A percentile compares a stretch with the other conserved stretches of the same genome.
These are phyloP conservation scores for Penicillium sclerotiorum DNA, from an alignment of 2,329 filamentous ascomycete species.

Conservation along the genomic window DNA sequence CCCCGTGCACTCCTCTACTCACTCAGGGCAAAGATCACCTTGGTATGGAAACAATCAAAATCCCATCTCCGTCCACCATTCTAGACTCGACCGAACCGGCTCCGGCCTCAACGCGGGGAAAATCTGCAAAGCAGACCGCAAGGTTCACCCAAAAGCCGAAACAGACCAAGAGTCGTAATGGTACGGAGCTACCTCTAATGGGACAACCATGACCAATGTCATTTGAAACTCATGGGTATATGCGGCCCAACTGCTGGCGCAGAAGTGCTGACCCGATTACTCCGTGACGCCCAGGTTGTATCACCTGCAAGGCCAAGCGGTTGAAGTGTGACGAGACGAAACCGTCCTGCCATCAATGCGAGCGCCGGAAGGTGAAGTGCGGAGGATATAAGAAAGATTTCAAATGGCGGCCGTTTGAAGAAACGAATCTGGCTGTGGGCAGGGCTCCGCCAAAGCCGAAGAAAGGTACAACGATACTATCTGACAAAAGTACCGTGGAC, in stretches of 20 bases:
- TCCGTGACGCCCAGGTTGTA: slow-evolving; percentile 59
- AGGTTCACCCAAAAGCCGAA: slow-evolving; percentile 59
- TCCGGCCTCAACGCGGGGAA: slow-evolving; percentile 29
- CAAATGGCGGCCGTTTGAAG: slow-evolving; percentile 73
- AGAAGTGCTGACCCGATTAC: slow-evolving; percentile 29
- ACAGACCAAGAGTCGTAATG: slow-evolving; percentile 75
- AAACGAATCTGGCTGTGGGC: slow-evolving; percentile 55
- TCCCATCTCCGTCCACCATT: slow-evolving; percentile 62
- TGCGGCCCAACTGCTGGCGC: slow-evolving; percentile 7
- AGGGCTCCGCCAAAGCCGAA: slow-evolving; percentile 44
- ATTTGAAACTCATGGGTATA: slow-evolving; percentile 2
- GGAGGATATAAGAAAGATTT: slow-evolving; percentile 76
- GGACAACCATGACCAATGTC: not conserved
- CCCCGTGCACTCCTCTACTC: not conserved
- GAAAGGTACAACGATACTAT: slow-evolving; percentile 41
- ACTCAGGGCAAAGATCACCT: slow-evolving; percentile 4
- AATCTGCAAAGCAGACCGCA: slow-evolving; percentile 28
- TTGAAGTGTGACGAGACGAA: slow-evolving; percentile 75
- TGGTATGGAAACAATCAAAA: slow-evolving; percentile 62
- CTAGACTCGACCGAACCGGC: slow-evolving; percentile 38
- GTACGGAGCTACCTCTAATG: slow-evolving; percentile 50
- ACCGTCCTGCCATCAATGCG: slow-evolving; percentile 67
- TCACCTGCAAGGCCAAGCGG: slow-evolving; percentile 73
- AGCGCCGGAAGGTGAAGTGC: slow-evolving; percentile 65
- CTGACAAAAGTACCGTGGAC: not conserved